Conservation (phyloP, 148 eudicot species). For the Chenopodium formosanum region DNA sequence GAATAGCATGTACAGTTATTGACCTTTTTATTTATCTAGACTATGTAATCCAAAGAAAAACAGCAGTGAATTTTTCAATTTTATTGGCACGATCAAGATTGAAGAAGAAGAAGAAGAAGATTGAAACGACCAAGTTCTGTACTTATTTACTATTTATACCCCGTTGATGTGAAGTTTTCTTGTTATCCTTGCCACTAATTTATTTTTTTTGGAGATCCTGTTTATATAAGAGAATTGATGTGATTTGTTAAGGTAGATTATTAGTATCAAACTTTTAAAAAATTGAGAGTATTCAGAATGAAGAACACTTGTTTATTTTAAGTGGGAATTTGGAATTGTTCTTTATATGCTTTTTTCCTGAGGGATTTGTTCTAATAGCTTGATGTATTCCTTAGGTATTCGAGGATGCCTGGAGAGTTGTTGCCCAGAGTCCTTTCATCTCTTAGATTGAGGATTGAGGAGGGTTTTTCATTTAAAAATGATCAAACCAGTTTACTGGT, state of each 20-base stretch:
- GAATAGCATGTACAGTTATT: background rate
- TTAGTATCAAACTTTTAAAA: background rate
- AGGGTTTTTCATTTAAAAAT: slow-evolving; percentile 59
- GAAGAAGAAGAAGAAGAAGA: too few species aligned
- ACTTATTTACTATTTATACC: background rate
- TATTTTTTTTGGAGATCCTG: background rate
- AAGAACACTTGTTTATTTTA: background rate
- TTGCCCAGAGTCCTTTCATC: slow-evolving; percentile 64
- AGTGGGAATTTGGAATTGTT: background rate
- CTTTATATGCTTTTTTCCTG: background rate
- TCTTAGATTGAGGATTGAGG: slow-evolving; percentile 58
- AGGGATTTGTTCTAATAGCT: slow-evolving; percentile 1
- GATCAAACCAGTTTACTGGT: slow-evolving; percentile 81
- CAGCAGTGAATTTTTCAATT: too few species aligned
- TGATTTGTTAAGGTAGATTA: background rate
- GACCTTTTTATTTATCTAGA: background rate
- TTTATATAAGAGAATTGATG: background rate
- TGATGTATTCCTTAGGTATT: slow-evolving; percentile 49
- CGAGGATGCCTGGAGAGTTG: slow-evolving; percentile 86
- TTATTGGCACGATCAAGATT: too few species aligned
- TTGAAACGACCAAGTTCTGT: too few species aligned
- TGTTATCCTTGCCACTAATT: background rate
- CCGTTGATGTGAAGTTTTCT: background rate
- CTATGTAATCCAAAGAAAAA: background rate
- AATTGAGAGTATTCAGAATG: background rate